Evolutionary conservation across 169 alveolate genomes (phyloP), one percentile per base, ranked within the genome.

Genomic region (Plasmodium billcollinsi): DNA sequence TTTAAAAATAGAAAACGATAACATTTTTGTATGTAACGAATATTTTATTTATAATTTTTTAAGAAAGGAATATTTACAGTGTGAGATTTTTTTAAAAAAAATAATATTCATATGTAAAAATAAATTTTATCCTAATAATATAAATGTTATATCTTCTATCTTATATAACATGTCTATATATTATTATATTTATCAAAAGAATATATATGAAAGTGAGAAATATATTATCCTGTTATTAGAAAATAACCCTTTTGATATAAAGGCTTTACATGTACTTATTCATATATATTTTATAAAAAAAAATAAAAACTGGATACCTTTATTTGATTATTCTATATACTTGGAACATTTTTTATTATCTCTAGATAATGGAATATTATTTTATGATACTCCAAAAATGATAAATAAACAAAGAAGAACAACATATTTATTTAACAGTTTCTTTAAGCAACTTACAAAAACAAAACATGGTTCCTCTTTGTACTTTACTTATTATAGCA

Each of bases 321-420:
- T 76, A 24, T 76, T 76, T 54, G 89, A 76, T 76, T 76, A 76
- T 49, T 76, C 76, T 15, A 65, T 76, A 2, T 76, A 63, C 14
- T 65, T 76, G 43, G 89, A 76, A 56, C 63, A 43, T 26, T 14
- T 58, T 9, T 21, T 76, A 14, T 76, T 11, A 56, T 15, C 20
- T 15, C 49, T 24, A 18, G 26, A 15, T 33, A 20, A 70, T 33
- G 8, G 0, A 7, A 33, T 33, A 33, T 33, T 33, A 33, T 33
- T 5, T 33, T 33, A 33, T 33, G 45, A 33, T 4, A 2, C 6
- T 33, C 7, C 8, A 2, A 33, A 33, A 33, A 33, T 33, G 0
- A 33, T 33, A 33, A 6, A 33, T 33, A 33, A 33, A 33, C 45
- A 33, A 33, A 33, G 9, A 33, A 33, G 8, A 33, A 33, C 6